Base-by-base conservation (phyloP, 2,329 filamentous ascomycete species). In the Fusarium oligoseptatum region DNA sequence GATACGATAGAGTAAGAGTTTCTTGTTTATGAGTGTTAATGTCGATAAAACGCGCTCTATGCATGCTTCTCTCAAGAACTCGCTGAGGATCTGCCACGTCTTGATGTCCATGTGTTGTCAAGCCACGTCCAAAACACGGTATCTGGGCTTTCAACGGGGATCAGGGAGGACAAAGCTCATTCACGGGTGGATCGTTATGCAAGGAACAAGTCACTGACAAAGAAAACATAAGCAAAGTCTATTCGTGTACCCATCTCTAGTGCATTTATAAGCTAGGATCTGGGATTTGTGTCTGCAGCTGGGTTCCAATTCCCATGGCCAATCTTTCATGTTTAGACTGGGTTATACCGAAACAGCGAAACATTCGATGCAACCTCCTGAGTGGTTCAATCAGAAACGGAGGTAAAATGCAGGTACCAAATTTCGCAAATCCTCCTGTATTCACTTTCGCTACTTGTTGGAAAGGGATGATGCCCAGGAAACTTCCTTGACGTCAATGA, bases 311-410 rank as follows among this genome's bases (percentile, higher is more conserved):
- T 43, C 64, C 64, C 17, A 43, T 64, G 41, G 29, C 63, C 69
- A 75, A 73, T 64, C 55, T 75, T 75, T 66, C 68, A 48, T 27
- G 72, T 70, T 66, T 36, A 64, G 63, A 63, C 32, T 64, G 43
- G 41, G 27, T 43, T 43, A 65, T 57, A 39, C 39, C 45, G 52
- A 60, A 62, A 45, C 34, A 17, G 4, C 60, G 63, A 58, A 70
- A 71, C 43, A 70, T 64, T 73, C 66, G 72, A 61, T 73, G 69
- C 27, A 27, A 60, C 72, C 45, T 37, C 63, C 41, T 52, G 29
- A 39, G 61, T 27, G n/a, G 68, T 70, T 56, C 61, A 64, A 64
- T 55, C n/a, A 50, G 20, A 52, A 17, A 32, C 45, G 48, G 27
- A 12, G 32, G 60, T 5, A 14, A 32, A 14, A 32, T 14, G 32